Percentiles rank a stretch among this genome's conserved stretches.
phyloP scores from a whole-genome alignment of 129 eudicot genomes.

The Ambrosia artemisiifolia region DNA sequence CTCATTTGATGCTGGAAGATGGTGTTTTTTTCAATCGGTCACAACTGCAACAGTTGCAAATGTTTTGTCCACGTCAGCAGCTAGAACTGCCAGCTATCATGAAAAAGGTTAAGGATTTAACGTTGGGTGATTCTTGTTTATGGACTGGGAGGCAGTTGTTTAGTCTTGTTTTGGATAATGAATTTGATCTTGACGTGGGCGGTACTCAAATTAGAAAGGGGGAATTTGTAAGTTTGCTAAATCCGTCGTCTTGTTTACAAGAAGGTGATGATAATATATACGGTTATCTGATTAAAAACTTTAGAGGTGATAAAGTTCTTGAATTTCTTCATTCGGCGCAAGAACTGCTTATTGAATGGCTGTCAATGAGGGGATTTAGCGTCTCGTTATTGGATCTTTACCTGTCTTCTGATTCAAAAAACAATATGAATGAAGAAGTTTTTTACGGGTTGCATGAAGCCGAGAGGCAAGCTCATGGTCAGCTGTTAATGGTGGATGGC shows the following conservation, averaged over 20 bases:
- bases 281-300: slow-evolving; percentile 41
- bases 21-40: slow-evolving; percentile 48
- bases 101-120: slow-evolving; percentile 29
- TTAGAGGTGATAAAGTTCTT: slow-evolving; percentile 40
- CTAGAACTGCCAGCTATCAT: slow-evolving; percentile 43
- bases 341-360: slow-evolving; percentile 80
- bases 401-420: slow-evolving; percentile 50
- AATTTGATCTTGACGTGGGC: slow-evolving; percentile 36
- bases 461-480: slow-evolving; percentile 45
- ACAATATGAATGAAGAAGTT: slow-evolving; percentile 68
- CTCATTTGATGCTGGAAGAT: slow-evolving; percentile 63
- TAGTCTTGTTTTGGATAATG: slow-evolving; percentile 57
- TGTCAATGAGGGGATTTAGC: slow-evolving; percentile 76
- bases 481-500: slow-evolving; percentile 52
- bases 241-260: slow-evolving; percentile 68
- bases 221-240: slow-evolving; percentile 48
- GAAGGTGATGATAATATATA: slow-evolving; percentile 55
- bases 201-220: slow-evolving; percentile 57
- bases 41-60: slow-evolving; percentile 81
- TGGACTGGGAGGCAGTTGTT: slow-evolving; percentile 92
- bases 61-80: slow-evolving; percentile 50
- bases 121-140: slow-evolving; percentile 27
- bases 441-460: slow-evolving; percentile 71
- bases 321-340: slow-evolving; percentile 63
- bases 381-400: slow-evolving; percentile 81